A percentile compares a stretch with the other conserved stretches of the same genome.
Conservation (phyloP, 202 grass and related monocot genomes). For the Zizania palustris region DNA sequence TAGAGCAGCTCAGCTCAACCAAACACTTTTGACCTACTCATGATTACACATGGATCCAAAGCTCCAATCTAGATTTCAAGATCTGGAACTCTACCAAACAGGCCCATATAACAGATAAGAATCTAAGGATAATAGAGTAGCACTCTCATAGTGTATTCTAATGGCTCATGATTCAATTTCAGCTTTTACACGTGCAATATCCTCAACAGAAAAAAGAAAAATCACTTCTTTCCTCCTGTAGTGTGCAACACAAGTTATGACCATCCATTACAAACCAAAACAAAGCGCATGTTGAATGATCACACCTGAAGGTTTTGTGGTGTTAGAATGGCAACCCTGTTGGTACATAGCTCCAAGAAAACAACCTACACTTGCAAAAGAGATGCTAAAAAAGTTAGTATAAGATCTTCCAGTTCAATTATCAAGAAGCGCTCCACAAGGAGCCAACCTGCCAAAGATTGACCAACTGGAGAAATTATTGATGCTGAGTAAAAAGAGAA, state of each 20-base stretch:
- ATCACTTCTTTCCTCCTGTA: not conserved
- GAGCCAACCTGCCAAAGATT: conserved; percentile 49
- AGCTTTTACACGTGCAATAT: not conserved
- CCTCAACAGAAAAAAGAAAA: conserved; percentile 3
- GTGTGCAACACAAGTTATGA: not conserved
- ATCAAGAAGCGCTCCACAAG: conserved; percentile 15
- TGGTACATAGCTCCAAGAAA: conserved; percentile 89
- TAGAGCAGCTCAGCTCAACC: too few species aligned
- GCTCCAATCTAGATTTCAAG: too few species aligned
- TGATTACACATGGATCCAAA: too few species aligned
- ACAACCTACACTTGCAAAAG: conserved; percentile 60
- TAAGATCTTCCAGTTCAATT: conserved; percentile 14
- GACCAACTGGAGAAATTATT: conserved; percentile 42
- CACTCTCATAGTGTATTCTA: not conserved
- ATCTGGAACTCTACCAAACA: too few species aligned
- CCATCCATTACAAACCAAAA: not conserved
- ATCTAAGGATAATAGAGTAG: not conserved
- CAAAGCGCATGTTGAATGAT: not conserved
- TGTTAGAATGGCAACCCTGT: conserved; percentile 73
- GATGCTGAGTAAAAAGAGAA: conserved; percentile 53
- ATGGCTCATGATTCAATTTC: not conserved
- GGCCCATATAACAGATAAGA: not conserved
- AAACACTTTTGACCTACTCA: too few species aligned
- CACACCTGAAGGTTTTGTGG: conserved; percentile 85
- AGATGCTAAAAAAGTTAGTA: conserved; percentile 21